Evolutionary conservation across 2,329 filamentous ascomycete species (phyloP), one percentile per base, ranked within the genome.

Genomic region (Penicillium sp.): DNA sequence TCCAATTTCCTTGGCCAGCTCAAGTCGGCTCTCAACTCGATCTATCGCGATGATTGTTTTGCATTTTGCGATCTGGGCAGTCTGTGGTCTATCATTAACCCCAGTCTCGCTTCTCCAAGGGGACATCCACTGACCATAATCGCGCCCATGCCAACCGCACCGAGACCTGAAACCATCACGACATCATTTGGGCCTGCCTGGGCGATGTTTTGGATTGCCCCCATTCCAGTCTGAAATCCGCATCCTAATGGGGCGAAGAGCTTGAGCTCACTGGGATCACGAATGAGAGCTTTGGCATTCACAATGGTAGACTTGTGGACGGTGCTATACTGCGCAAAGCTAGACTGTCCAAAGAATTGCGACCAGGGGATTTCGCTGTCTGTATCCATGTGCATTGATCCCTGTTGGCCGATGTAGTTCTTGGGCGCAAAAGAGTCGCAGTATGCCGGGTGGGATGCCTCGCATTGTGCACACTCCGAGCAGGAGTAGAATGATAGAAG

Each of bases 131-230:
- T 52, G 11, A 60, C 79, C 75, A 79, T 79, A 45, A 82, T 63
- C 3, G 77, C 77, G 6, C 67, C 71, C 47, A 81, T 67, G 1
- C 79, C 79, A 0, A 82, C 78, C 22, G 77, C 77, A 3, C 78
- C 78, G 0, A 80, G 65, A 8, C 77, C 79, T 31, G 77, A 64
- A 32, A 81, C 67, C 22, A 74, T 68, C 31, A 81, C 65, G 6
- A 69, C 60, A 54, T 79, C 75, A 1, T 67, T 60, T 4, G 65
- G 55, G 6, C 64, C 67, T 0, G 73, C 73, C 21, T 75, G 60
- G 0, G 74, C 71, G n/a, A 75, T 72, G 47, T 77, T 76, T 47
- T 73, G 54, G 5, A 77, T 69, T 5, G 74, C 67, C 18, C 69
- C 69, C 27, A 65, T 64, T 1, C 69, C 69, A 2, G 68, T 70